phyloP scores from a whole-genome alignment of 179 eudicot species.

The Silene coronaria region DNA sequence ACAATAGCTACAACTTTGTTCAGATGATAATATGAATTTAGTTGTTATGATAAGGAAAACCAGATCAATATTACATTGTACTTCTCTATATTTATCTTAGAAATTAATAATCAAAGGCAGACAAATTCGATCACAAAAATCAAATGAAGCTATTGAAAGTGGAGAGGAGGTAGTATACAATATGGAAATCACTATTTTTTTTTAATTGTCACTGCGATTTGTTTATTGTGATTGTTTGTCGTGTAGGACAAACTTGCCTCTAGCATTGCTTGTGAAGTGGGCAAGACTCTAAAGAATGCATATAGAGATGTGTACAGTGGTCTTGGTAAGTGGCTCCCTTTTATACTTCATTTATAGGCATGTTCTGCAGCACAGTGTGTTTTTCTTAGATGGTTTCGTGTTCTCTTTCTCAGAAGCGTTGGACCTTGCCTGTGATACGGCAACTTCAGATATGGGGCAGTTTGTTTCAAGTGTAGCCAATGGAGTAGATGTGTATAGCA shows the following conservation, averaged over 20 bases:
- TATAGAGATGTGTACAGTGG: slow-evolving; percentile 63
- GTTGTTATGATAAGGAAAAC: not conserved
- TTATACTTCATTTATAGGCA: not conserved
- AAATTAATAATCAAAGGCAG: not conserved
- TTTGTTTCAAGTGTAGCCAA: slow-evolving; percentile 55
- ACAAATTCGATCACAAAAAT: not conserved
- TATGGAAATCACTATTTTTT: not conserved
- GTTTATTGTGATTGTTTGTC: slow-evolving; percentile 2
- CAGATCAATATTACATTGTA: not conserved
- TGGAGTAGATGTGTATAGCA: slow-evolving; percentile 77
- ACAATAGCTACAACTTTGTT: not conserved
- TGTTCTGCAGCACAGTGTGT: not conserved
- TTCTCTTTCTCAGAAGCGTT: slow-evolving; percentile 60
- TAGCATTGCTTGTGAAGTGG: slow-evolving; percentile 68
- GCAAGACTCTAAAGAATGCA: slow-evolving; percentile 82
- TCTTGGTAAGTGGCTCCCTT: slow-evolving; percentile 43
- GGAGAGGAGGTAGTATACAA: not conserved
- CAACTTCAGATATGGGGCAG: slow-evolving; percentile 67
- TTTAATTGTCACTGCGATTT: not conserved
- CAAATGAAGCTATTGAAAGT: not conserved
- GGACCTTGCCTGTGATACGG: slow-evolving; percentile 81
- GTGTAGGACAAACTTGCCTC: slow-evolving; percentile 66
- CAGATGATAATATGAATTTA: not conserved
- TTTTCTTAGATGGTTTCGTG: not conserved
- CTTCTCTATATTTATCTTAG: not conserved